Evolutionary conservation across 2,329 filamentous ascomycete genomes (phyloP).

Genomic region (Curvularia hawaiiensis): DNA sequence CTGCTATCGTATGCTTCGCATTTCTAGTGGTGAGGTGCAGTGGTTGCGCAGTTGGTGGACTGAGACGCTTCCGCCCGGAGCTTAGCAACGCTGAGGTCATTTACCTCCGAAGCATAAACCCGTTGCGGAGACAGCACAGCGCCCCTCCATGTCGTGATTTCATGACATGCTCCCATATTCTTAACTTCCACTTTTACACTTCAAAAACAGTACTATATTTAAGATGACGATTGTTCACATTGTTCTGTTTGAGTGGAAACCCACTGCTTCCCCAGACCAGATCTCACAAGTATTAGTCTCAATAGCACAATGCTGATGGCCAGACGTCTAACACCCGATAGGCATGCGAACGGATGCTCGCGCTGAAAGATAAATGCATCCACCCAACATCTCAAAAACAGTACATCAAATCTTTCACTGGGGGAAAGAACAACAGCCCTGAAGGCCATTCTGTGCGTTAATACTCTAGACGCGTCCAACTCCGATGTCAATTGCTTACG

Average conservation of each 20-base stretch:
- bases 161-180: not conserved
- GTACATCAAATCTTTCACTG: slow-evolving; percentile 64
- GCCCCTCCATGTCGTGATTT: slow-evolving; percentile 6
- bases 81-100: slow-evolving; percentile 30
- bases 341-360: slow-evolving; percentile 63
- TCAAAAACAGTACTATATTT: not conserved
- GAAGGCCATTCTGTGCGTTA: slow-evolving; percentile 59
- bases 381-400: slow-evolving; percentile 62
- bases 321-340: slow-evolving; percentile 37
- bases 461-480: not conserved
- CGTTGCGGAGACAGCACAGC: slow-evolving; percentile 1
- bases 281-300: slow-evolving; percentile 58
- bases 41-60: slow-evolving; percentile 6
- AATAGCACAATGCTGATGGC: not conserved
- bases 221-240: slow-evolving; percentile 70
- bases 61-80: slow-evolving; percentile 23
- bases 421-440: slow-evolving; percentile 66
- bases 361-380: slow-evolving; percentile 62
- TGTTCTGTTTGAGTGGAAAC: slow-evolving; percentile 70
- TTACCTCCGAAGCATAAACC: slow-evolving; percentile 21
- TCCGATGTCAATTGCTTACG: not conserved
- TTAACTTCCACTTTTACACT: not conserved
- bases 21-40: slow-evolving; percentile 12
- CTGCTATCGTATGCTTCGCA: slow-evolving; percentile 11
- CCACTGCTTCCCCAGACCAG: slow-evolving; percentile 53